phyloP scores from a whole-genome alignment of 768 basidiomycete genomes.

The Lactarius quietus region DNA sequence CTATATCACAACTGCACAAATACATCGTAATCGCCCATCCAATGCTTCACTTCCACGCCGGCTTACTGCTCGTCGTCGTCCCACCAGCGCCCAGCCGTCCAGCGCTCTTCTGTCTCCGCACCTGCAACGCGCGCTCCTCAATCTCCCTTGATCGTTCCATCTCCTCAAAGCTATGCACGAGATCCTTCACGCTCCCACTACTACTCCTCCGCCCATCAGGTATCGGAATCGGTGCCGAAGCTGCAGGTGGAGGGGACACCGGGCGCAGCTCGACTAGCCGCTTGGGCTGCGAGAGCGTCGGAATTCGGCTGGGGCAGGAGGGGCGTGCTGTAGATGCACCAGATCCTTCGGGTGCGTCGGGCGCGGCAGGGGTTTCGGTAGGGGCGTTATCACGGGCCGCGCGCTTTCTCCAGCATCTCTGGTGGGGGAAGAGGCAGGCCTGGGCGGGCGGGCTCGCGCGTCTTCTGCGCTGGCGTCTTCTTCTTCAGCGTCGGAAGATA shows the following conservation, averaged over 20 bases:
- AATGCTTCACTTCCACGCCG: conserved; percentile 25
- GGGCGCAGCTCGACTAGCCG: conserved; percentile 62
- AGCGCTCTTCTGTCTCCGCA: conserved; percentile 37
- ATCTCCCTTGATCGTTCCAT: conserved; percentile 35
- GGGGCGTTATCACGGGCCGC: conserved; percentile 60
- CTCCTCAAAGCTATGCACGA: conserved; percentile 61
- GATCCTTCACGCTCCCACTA: conserved; percentile 67
- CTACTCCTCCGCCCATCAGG: conserved; percentile 54
- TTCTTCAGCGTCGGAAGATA: conserved; percentile 54
- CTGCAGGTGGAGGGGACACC: conserved; percentile 36
- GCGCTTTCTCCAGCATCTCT: conserved; percentile 46
- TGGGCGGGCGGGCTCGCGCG: conserved; percentile 31
- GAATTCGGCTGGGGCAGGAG: conserved; percentile 39
- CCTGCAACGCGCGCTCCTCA: conserved; percentile 31
- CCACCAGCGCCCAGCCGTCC: conserved; percentile 31
- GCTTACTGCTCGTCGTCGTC: conserved; percentile 18
- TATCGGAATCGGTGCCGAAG: conserved; percentile 26
- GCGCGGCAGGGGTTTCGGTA: conserved; percentile 45
- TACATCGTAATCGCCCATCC: background rate
- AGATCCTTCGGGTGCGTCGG: conserved; percentile 58
- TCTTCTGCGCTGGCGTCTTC: conserved; percentile 30
- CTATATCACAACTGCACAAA: background rate
- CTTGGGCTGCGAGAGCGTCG: conserved; percentile 42
- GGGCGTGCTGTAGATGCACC: conserved; percentile 57
- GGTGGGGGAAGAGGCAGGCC: conserved; percentile 56